These are phyloP conservation scores for Ceratopteris richardii DNA, from an alignment of 75 land plant species.

Conservation along the genomic window DNA sequence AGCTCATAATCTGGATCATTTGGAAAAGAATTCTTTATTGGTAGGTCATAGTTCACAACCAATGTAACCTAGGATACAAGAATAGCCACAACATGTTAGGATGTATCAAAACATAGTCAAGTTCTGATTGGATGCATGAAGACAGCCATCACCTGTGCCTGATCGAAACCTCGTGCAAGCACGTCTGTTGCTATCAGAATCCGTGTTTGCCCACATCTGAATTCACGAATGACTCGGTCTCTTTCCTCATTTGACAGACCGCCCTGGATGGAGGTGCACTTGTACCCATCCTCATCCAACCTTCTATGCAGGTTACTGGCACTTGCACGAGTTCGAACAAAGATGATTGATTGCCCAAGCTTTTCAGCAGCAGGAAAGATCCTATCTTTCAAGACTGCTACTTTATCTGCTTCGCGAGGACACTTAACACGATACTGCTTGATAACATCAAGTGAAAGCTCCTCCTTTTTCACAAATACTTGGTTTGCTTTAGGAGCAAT, in stretches of 20 bases:
- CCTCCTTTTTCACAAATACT: conserved; percentile 92
- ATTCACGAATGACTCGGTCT: conserved; percentile 76
- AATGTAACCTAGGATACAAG: conserved; percentile 34
- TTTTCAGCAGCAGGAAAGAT: conserved; percentile 84
- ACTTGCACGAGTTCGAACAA: conserved; percentile 63
- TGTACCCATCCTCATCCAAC: conserved; percentile 54
- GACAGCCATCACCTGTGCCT: conserved; percentile 77
- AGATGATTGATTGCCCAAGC: conserved; percentile 86
- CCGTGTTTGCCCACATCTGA: conserved; percentile 70
- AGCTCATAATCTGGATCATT: conserved; percentile 70
- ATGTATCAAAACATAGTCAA: background rate
- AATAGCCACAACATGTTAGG: background rate
- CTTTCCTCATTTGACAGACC: conserved; percentile 53
- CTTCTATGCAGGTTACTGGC: conserved; percentile 49
- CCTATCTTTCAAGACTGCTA: conserved; percentile 64
- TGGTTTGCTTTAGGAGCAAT: conserved; percentile 53
- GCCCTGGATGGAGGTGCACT: conserved; percentile 79
- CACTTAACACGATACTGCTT: conserved; percentile 81
- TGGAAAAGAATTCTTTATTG: conserved; percentile 33
- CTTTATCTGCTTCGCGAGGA: conserved; percentile 65
- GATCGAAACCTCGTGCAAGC: conserved; percentile 95
- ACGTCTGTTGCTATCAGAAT: conserved; percentile 93
- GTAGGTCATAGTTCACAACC: conserved; percentile 83
- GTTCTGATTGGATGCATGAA: too few species aligned
- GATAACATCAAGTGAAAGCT: conserved; percentile 66